These are phyloP conservation scores for Fraxinus baroniana DNA, from an alignment of 305 asterid species.

Conservation along the genomic window DNA sequence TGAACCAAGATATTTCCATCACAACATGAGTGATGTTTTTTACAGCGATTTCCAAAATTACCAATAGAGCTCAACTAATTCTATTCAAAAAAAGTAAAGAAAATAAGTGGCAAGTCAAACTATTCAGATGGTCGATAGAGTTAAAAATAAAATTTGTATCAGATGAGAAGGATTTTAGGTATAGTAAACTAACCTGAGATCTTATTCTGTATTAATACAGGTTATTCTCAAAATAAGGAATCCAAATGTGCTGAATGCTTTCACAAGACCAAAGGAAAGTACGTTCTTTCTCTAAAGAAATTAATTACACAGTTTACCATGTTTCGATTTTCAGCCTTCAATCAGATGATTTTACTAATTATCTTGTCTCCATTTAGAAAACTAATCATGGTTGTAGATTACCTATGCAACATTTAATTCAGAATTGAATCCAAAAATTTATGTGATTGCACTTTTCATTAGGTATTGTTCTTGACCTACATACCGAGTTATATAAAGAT, in stretches of 20 bases:
- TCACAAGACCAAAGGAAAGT: conserved; percentile 72
- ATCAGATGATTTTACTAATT: conserved; percentile 7
- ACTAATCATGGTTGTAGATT: neutral
- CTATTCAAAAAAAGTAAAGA: neutral
- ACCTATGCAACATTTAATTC: conserved; percentile 1
- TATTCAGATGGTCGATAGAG: neutral
- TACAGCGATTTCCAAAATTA: neutral
- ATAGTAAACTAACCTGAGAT: conserved; percentile 5
- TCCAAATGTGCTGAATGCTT: conserved; percentile 55
- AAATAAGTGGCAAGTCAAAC: neutral
- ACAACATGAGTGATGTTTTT: neutral
- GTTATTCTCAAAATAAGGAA: conserved; percentile 73
- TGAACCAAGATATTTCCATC: neutral
- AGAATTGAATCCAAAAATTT: neutral
- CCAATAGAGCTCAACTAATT: neutral
- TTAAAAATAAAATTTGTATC: neutral
- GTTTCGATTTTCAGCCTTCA: conserved; percentile 10
- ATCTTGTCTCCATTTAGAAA: neutral
- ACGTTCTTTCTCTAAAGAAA: conserved; percentile 23
- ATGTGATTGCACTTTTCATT: neutral
- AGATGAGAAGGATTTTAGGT: neutral
- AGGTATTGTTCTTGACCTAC: conserved; percentile 65
- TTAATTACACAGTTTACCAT: conserved; percentile 7
- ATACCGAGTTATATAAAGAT: conserved; percentile 70
- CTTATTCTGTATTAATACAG: conserved; percentile 35